Base-by-base conservation (phyloP, 257 asterid species). In the Solanum pinnatisectum region DNA sequence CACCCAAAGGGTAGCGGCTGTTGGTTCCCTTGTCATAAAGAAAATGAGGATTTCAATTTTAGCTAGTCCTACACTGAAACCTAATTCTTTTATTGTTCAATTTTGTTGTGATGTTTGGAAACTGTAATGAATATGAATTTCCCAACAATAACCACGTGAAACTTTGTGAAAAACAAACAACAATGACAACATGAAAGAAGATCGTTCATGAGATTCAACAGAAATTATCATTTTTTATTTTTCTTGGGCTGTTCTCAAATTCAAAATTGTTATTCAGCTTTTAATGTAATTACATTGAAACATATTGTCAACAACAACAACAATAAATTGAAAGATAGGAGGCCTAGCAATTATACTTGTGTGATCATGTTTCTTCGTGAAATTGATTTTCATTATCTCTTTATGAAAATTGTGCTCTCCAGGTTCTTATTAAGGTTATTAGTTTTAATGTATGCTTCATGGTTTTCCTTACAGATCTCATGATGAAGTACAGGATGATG, bases 401-500 rank as follows among this genome's bases (percentile, higher is more conserved):
- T 30, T 16, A 4, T 81, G 85, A 81, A 81, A 81, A 78, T 16
- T 52, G 36, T 78, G 65, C 16, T 79, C 65, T 46, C 42, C 3
- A 15, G 68, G 42, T 0, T 10, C 39, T 79, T 79, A 16, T 79
- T 79, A 44, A 30, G 42, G 85, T 49, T 81, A 18, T 30, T 81
- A 16, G 20, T 27, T 81, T 49, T 81, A 81, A 46, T 27, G 30
- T 81, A 46, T 81, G 33, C 67, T 25, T 44, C 42, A 18, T 18
- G 85, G n/a, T 81, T 49, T 49, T 15, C 70, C 42, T 79, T 72
- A 79, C 88, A 87, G 89, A 39, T 67, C 87, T 84, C 23, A 37
- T 88, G 85, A 74, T 87, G 83, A 88, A 72, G 63, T 87, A 39
- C 78, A 25, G 32, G 88, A 84, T 40, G 49, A 86, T 60, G 56